Conservation (phyloP, 116 monocot genomes). For the Posidonia oceanica region DNA sequence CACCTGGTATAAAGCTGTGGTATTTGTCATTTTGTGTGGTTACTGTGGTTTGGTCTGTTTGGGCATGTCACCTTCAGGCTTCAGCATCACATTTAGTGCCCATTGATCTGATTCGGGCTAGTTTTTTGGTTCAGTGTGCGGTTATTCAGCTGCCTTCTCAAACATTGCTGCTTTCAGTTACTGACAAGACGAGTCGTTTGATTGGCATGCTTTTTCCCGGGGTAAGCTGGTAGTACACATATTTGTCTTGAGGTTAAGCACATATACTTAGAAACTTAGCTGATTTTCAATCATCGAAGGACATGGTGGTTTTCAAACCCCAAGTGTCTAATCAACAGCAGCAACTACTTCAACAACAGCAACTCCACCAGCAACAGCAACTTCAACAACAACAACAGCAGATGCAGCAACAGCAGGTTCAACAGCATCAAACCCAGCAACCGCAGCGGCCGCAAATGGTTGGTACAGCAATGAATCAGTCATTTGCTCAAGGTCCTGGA, state of each 20-base stretch:
- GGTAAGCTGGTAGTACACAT: conserved; percentile 25
- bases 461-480: conserved; percentile 37
- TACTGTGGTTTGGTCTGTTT: no score
- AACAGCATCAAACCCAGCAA: conserved; percentile 14
- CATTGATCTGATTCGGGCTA: background rate
- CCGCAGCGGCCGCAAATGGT: conserved; percentile 40
- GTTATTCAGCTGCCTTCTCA: conserved; percentile 96
- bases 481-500: conserved; percentile 43
- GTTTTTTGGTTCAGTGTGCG: conserved; percentile 57
- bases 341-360: conserved; percentile 19
- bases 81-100: background rate
- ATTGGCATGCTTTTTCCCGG: conserved; percentile 99
- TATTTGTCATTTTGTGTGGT: no score
- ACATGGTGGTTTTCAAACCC: conserved; percentile 98
- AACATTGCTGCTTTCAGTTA: conserved; percentile 78
- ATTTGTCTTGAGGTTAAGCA: background rate
- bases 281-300: conserved; percentile 24
- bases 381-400: conserved; percentile 16
- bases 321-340: conserved; percentile 51
- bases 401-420: conserved; percentile 22
- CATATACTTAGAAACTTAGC: background rate
- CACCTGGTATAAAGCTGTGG: no score
- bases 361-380: conserved; percentile 26
- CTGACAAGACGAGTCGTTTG: conserved; percentile 88
- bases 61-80: no score